Evolutionary conservation across 2,329 filamentous ascomycete species (phyloP).

Genomic region (Xylariaceae sp.): DNA sequence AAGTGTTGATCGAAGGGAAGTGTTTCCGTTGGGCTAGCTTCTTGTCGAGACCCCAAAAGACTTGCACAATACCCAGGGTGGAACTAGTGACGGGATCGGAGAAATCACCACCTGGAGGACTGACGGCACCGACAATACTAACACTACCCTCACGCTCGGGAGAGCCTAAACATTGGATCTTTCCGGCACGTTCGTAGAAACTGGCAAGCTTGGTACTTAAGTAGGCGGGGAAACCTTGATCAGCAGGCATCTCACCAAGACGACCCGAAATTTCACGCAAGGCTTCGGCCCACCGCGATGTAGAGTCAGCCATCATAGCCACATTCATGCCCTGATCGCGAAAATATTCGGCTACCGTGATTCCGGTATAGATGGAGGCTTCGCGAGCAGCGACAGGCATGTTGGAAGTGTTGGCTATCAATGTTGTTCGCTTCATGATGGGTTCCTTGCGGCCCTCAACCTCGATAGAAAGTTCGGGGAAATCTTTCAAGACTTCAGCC

Average conservation of each 20-base stretch:
- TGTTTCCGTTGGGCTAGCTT: conserved; percentile 99
- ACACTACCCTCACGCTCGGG: conserved; percentile 90
- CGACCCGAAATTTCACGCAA: conserved; percentile 98
- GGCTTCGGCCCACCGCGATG: conserved; percentile 97
- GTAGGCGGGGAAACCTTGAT: conserved; percentile 99
- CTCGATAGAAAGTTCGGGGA: conserved; percentile 95
- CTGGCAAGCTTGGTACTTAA: conserved; percentile 95
- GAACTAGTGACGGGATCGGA: conserved; percentile 95
- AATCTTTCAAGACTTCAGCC: conserved; percentile 99
- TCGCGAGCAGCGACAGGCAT: conserved; percentile 99
- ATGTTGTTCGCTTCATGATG: conserved; percentile 99
- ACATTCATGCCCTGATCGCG: conserved; percentile 96
- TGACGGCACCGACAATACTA: conserved; percentile 97
- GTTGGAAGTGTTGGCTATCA: conserved; percentile 99
- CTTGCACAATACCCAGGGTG: conserved; percentile 96
- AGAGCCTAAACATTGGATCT: conserved; percentile 83
- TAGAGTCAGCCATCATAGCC: conserved; percentile 99
- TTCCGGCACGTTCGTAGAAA: conserved; percentile 98
- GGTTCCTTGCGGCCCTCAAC: conserved; percentile 94
- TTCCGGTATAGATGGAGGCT: conserved; percentile 97
- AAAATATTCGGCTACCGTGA: conserved; percentile 96
- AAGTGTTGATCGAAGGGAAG: conserved; percentile 98
- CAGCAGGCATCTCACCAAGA: conserved; percentile 98
- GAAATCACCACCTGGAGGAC: conserved; percentile 97
- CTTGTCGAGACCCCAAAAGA: conserved; percentile 99